A percentile compares a stretch with the other conserved stretches of the same genome.
Conservation (phyloP, 768 basidiomycete genomes). For the Leccinum ochraceum region DNA sequence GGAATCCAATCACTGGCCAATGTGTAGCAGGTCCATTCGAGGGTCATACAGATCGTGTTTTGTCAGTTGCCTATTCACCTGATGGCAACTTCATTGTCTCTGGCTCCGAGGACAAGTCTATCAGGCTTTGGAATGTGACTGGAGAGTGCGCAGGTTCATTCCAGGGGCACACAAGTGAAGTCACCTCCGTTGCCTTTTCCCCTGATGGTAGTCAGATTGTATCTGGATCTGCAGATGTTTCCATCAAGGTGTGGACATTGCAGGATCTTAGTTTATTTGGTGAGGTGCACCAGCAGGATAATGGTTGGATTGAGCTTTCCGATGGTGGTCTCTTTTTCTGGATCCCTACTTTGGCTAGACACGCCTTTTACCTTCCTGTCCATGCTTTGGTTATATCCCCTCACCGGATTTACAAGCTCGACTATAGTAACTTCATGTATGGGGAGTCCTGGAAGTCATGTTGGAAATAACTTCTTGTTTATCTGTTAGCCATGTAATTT, state of each 20-base stretch:
- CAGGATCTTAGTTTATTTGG: background rate
- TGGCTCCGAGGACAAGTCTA: slow-evolving; percentile 19
- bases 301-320: slow-evolving; percentile 21
- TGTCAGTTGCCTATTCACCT: slow-evolving; percentile 21
- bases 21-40: slow-evolving; percentile 21
- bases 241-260: slow-evolving; percentile 14
- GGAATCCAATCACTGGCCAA: slow-evolving; percentile 18
- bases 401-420: slow-evolving; percentile 12
- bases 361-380: slow-evolving; percentile 18
- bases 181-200: slow-evolving; percentile 16
- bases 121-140: slow-evolving; percentile 22
- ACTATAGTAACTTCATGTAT: slow-evolving; percentile 9
- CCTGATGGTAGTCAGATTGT: slow-evolving; percentile 17
- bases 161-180: slow-evolving; percentile 7
- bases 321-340: slow-evolving; percentile 14
- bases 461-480: slow-evolving; percentile 15
- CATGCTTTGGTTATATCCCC: slow-evolving; percentile 19
- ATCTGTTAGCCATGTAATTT: background rate
- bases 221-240: slow-evolving; percentile 18
- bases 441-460: slow-evolving; percentile 23
- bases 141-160: slow-evolving; percentile 21
- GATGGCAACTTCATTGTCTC: slow-evolving; percentile 19
- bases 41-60: slow-evolving; percentile 19
- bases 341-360: slow-evolving; percentile 22
- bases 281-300: slow-evolving; percentile 11